Evolutionary conservation across 768 basidiomycete species (phyloP).

Genomic region (Rhodotorula sphaerocarpa): DNA sequence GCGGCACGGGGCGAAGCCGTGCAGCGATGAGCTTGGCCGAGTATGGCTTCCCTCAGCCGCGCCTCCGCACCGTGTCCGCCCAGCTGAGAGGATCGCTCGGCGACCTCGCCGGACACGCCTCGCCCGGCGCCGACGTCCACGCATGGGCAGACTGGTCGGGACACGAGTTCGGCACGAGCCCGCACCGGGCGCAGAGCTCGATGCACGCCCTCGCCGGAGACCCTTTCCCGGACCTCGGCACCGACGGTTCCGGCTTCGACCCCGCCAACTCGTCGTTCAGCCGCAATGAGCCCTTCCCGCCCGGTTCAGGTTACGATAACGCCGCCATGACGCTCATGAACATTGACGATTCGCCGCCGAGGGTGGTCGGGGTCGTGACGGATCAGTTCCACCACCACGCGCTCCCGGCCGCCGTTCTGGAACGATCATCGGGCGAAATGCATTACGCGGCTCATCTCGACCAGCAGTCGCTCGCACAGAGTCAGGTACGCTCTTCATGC

Average conservation of each 20-base stretch:
- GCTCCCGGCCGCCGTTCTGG: too few relatives aligned
- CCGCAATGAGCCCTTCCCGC: not conserved
- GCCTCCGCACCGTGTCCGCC: constrained; percentile 18
- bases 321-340: not conserved
- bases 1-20: not conserved
- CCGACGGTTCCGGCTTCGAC: constrained; percentile 4
- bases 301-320: not conserved
- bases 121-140: not conserved
- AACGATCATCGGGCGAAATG: too few relatives aligned
- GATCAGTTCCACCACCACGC: too few relatives aligned
- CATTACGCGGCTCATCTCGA: too few relatives aligned
- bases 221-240: constrained; percentile 4
- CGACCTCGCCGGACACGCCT: not conserved
- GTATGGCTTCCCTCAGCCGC: constrained; percentile 5
- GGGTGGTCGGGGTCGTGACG: not conserved
- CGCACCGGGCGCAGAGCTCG: not conserved
- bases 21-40: constrained; percentile 14
- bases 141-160: constrained; percentile 13
- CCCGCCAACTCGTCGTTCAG: not conserved
- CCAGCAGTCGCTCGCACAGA: too few relatives aligned
- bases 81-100: constrained; percentile 4
- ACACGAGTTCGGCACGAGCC: constrained; percentile 10
- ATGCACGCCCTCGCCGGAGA: not conserved
- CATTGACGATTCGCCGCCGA: not conserved
- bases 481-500: too few relatives aligned